phyloP scores from a whole-genome alignment of 2,329 filamentous ascomycete species.

The Pezicula radicicola region DNA sequence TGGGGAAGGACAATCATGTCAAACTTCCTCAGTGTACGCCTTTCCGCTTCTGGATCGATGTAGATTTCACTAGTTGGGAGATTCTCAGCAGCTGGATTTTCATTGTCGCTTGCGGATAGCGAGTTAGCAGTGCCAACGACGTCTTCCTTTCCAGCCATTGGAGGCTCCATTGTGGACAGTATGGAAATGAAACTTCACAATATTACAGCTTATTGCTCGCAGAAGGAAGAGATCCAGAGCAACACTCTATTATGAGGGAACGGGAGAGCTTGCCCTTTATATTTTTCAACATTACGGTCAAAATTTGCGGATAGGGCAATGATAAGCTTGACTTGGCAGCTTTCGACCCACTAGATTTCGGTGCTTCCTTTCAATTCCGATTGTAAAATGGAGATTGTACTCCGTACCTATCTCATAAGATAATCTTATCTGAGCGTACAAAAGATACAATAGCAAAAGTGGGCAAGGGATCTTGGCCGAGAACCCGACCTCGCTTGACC shows the following conservation, averaged over 20 bases:
- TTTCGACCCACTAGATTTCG: no score
- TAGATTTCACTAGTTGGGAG: background rate
- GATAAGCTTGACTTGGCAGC: background rate
- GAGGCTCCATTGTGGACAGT: background rate
- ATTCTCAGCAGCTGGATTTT: background rate
- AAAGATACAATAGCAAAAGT: no score
- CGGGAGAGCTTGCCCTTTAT: background rate
- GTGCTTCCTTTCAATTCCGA: no score
- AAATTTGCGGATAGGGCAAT: background rate
- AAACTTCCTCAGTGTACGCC: background rate
- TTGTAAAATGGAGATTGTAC: no score
- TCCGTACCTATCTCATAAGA: no score
- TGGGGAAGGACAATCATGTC: constrained; percentile 1
- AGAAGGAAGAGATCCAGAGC: no score
- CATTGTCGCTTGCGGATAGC: background rate
- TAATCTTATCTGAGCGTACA: no score
- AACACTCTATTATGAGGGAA: no score
- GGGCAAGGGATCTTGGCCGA: no score
- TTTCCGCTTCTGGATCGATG: background rate
- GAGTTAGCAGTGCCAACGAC: background rate
- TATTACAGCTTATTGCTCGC: no score
- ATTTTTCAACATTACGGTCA: background rate
- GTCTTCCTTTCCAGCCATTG: background rate
- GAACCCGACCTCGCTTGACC: no score
- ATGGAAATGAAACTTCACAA: background rate